A percentile compares a stretch with the other conserved stretches of the same genome.
Conservation (phyloP, 257 asterid genomes). For the Paraleonurus japonicus region DNA sequence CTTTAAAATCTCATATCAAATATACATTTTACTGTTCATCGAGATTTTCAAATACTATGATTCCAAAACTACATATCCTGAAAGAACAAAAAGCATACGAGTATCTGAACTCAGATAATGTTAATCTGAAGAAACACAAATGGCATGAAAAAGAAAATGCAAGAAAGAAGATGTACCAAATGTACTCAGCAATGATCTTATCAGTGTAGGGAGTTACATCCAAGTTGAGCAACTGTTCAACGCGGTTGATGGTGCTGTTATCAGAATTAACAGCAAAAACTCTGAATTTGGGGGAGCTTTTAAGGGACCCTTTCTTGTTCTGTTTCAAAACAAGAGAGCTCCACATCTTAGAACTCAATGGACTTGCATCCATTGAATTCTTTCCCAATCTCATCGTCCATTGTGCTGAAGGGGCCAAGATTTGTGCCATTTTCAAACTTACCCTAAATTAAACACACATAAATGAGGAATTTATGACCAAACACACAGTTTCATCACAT, state of each 20-base stretch:
- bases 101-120: neutral
- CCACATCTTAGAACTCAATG: constrained; percentile 69
- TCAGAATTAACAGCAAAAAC: constrained; percentile 63
- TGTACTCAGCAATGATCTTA: constrained; percentile 89
- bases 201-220: constrained; percentile 79
- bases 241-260: constrained; percentile 70
- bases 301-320: constrained; percentile 52
- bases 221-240: constrained; percentile 86
- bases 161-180: constrained; percentile 50
- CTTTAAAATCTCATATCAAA: too few relatives aligned
- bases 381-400: constrained; percentile 86
- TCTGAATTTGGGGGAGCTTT: constrained; percentile 59
- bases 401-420: constrained; percentile 91
- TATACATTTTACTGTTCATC: too few relatives aligned
- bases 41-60: too few relatives aligned
- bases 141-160: neutral
- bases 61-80: too few relatives aligned
- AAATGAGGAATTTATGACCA: neutral
- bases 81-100: too few relatives aligned
- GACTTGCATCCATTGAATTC: constrained; percentile 52
- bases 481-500: neutral
- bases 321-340: constrained; percentile 68
- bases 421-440: constrained; percentile 76
- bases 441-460: constrained; percentile 23
- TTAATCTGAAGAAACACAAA: neutral